These are phyloP conservation scores for Helicocarpus griseus DNA, from an alignment of 2,329 filamentous ascomycete species.

Conservation along the genomic window DNA sequence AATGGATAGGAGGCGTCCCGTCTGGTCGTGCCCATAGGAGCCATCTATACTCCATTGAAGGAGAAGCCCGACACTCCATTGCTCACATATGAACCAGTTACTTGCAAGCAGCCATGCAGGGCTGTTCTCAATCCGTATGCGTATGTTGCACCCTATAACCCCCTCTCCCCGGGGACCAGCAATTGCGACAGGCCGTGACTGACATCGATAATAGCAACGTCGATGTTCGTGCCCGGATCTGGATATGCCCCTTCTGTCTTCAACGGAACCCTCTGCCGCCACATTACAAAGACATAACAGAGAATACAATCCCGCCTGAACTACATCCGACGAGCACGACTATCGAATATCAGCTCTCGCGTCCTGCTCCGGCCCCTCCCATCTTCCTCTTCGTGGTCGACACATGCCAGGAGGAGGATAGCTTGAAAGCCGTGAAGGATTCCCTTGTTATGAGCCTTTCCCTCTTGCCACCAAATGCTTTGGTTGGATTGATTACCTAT, in stretches of 20 bases:
- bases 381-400: slow-evolving; percentile 61
- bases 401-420: slow-evolving; percentile 60
- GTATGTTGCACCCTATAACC: slow-evolving; percentile 41
- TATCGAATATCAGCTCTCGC: slow-evolving; percentile 55
- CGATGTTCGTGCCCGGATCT: slow-evolving; percentile 55
- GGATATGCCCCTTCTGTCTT: slow-evolving; percentile 61
- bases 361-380: slow-evolving; percentile 54
- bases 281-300: slow-evolving; percentile 61
- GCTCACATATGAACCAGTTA: slow-evolving; percentile 91
- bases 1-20: slow-evolving; percentile 71
- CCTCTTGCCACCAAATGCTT: slow-evolving; percentile 51
- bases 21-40: slow-evolving; percentile 90
- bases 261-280: slow-evolving; percentile 56
- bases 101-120: slow-evolving; percentile 91
- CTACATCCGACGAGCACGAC: slow-evolving; percentile 56
- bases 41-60: slow-evolving; percentile 89
- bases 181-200: slow-evolving; percentile 15
- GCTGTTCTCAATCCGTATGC: slow-evolving; percentile 96
- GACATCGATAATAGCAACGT: slow-evolving; percentile 42
- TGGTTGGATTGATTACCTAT: slow-evolving; percentile 57
- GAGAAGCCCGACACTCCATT: slow-evolving; percentile 75
- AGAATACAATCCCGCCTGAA: slow-evolving; percentile 55
- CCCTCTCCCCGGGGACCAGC: not conserved
- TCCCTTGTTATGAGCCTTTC: slow-evolving; percentile 58
- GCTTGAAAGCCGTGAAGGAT: slow-evolving; percentile 56